Evolutionary conservation across 2,329 filamentous ascomycete species (phyloP).

Genomic region (Colletotrichum lentis): DNA sequence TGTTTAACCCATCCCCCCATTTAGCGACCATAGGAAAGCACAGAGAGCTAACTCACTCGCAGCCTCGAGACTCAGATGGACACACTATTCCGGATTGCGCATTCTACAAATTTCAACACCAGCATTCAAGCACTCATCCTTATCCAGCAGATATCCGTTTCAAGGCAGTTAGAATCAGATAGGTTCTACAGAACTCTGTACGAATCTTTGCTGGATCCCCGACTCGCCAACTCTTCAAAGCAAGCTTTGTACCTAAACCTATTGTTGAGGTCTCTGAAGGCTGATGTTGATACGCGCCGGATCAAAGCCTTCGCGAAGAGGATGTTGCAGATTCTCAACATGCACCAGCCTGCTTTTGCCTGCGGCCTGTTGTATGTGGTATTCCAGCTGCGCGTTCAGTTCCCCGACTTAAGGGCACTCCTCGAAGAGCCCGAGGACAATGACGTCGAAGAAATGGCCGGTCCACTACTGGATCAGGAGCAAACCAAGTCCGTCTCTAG

Average conservation of each 20-base stretch:
- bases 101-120: slow-evolving; percentile 99
- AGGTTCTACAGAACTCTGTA: slow-evolving; percentile 96
- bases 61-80: slow-evolving; percentile 89
- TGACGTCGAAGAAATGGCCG: slow-evolving; percentile 59
- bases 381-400: slow-evolving; percentile 78
- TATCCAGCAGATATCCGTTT: slow-evolving; percentile 87
- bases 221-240: slow-evolving; percentile 89
- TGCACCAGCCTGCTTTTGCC: slow-evolving; percentile 92
- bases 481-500: slow-evolving; percentile 41
- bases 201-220: slow-evolving; percentile 90
- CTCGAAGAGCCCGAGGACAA: slow-evolving; percentile 81
- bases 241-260: slow-evolving; percentile 95
- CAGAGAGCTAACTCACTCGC: slow-evolving; percentile 11
- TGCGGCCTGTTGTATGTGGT: slow-evolving; percentile 93
- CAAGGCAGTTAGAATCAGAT: slow-evolving; percentile 83
- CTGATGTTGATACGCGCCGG: slow-evolving; percentile 86
- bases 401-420: slow-evolving; percentile 81
- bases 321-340: slow-evolving; percentile 82
- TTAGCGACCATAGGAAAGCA: not conserved
- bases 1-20: too few relatives aligned
- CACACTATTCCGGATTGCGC: slow-evolving; percentile 93
- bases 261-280: slow-evolving; percentile 85
- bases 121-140: slow-evolving; percentile 94
- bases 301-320: slow-evolving; percentile 97
- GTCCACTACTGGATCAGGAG: slow-evolving; percentile 39